Percentiles rank a stretch among this genome's conserved stretches.
Evolutionary conservation across 75 land plant species (phyloP).

Genomic region (Pinus albicaulis): DNA sequence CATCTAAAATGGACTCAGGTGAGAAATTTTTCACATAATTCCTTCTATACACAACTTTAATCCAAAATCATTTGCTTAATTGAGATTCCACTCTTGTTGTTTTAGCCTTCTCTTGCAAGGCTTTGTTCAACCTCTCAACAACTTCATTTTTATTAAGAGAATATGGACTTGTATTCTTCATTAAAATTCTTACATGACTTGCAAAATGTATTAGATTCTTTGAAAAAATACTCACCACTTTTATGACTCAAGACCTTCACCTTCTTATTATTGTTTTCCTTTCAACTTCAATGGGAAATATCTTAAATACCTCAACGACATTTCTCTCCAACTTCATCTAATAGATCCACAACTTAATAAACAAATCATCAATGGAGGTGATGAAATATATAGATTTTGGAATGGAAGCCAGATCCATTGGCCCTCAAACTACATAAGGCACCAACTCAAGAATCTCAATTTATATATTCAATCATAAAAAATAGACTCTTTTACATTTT

Average conservation of each 20-base stretch:
- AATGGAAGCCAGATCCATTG: neutral
- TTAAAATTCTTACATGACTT: neutral
- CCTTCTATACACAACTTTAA: neutral
- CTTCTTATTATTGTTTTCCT: neutral
- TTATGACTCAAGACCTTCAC: neutral
- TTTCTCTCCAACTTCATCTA: neutral
- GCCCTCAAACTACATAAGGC: neutral
- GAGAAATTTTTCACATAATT: neutral
- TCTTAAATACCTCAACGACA: neutral
- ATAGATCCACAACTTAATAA: neutral
- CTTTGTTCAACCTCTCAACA: neutral
- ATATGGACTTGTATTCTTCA: neutral
- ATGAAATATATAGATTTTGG: neutral
- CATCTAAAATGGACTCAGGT: neutral
- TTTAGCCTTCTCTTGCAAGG: neutral
- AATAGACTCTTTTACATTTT: neutral
- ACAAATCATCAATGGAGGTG: neutral
- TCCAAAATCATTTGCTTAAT: neutral
- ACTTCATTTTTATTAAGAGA: neutral
- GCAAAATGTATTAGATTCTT: neutral
- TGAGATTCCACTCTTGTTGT: neutral
- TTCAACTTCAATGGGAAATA: neutral
- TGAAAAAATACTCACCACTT: neutral
- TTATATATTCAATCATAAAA: neutral
- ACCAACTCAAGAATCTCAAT: neutral